These are phyloP conservation scores for Rhizophora mangle DNA, from an alignment of 345 rosid genomes.

Conservation along the genomic window DNA sequence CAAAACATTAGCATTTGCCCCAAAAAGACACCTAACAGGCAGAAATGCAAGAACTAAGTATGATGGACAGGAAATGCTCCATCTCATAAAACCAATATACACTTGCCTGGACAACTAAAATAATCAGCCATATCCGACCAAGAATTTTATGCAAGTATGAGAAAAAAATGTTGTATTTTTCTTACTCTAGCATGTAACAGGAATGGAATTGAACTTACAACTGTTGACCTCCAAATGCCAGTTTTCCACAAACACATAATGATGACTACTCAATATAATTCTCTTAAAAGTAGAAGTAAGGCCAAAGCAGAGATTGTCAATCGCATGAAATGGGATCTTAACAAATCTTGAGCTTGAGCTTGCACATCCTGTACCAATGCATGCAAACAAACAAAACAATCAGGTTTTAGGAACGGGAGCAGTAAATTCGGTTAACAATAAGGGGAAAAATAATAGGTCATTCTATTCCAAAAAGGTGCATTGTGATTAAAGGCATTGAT, in stretches of 20 bases:
- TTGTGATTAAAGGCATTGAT: too few relatives aligned
- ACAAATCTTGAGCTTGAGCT: conserved; percentile 26
- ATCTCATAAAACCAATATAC: conserved; percentile 4
- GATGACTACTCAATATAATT: conserved; percentile 13
- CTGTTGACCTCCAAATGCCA: conserved; percentile 1
- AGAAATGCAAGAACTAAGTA: too few relatives aligned
- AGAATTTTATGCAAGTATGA: conserved; percentile 9
- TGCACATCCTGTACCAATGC: conserved; percentile 38
- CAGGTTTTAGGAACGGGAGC: background rate
- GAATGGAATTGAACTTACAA: conserved; percentile 16
- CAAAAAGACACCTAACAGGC: too few relatives aligned
- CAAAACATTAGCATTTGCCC: too few relatives aligned
- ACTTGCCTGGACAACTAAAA: conserved; percentile 20
- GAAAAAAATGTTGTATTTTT: conserved; percentile 12
- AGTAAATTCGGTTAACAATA: background rate
- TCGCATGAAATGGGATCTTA: conserved; percentile 15
- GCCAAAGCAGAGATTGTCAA: conserved; percentile 32
- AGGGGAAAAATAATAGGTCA: background rate
- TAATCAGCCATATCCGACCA: conserved; percentile 30
- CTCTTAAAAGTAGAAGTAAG: conserved; percentile 38
- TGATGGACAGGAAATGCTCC: too few relatives aligned
- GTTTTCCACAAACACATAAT: conserved; percentile 11
- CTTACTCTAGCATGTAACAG: conserved; percentile 7
- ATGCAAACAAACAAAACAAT: conserved; percentile 4
- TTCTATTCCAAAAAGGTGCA: too few relatives aligned